Base-by-base conservation (phyloP, 495 filamentous ascomycete species). In the Xylaria bambusicola region DNA sequence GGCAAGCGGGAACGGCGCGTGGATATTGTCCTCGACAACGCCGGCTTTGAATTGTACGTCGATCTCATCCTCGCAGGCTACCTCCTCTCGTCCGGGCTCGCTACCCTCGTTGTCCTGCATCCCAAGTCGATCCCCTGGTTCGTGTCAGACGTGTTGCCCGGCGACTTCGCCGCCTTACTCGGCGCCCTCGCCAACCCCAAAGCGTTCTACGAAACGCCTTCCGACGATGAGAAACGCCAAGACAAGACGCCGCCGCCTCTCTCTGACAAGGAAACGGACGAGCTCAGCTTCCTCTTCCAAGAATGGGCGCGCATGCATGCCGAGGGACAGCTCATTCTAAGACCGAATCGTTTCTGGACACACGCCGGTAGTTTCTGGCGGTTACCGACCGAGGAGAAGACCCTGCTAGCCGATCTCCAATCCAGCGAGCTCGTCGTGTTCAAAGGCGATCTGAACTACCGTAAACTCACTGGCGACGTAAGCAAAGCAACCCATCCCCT, bases 101-200 rank as follows among this genome's bases (percentile, higher is more conserved):
- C 93, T 1, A 96, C 93, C 0, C 85, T 82, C 6, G 80, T 98
- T 13, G 86, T 97, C n/a, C 82, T 98, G 7, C 92, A 96, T 69
- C 91, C 94, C 5, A 98, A 98, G 74, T 84, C 84, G 33, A 89
- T 98, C 51, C 94, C 94, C 0, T 98, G 94, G 94, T 98, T 98
- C 64, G 94, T 98, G 45, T 96, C 91, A 0, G 94, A 98, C 65
- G 94, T 98, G 12, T 72, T 96, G 10, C 91, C 92, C 0, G 80
- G 74, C 23, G 94, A 98, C 67, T 97, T 98, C 63, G 80, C 77
- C 0, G 84, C 88, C 52, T 81, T 98, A 4, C 82, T 98, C 20
- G 83, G 81, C 50, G 88, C 87, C 3, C 81, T 98, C n/a, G 81
- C 84, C 4, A 79, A 85, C 58, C 89, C 94, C 0, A 82, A 86